phyloP scores from a whole-genome alignment of 768 basidiomycete species.

The Pleurotus tuber-regium region DNA sequence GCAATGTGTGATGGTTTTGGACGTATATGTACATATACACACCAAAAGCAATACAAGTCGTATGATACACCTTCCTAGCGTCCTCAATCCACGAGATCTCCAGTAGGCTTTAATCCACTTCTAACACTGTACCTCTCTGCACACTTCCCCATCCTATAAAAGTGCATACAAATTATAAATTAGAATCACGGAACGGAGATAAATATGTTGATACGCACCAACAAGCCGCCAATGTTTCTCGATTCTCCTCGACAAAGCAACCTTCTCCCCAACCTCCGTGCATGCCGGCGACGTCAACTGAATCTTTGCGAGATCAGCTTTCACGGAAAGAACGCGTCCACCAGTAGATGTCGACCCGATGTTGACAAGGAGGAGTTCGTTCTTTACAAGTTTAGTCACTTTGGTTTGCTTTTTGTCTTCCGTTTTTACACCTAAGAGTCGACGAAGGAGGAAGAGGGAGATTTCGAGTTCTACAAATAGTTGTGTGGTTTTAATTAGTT shows the following conservation, averaged over 20 bases:
- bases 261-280: conserved; percentile 97
- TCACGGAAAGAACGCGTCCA: conserved; percentile 90
- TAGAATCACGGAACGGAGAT: neutral
- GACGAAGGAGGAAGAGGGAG: conserved; percentile 90
- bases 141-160: conserved; percentile 69
- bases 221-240: conserved; percentile 99
- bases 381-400: conserved; percentile 86
- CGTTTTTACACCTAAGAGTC: conserved; percentile 95
- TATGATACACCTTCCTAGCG: neutral
- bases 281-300: conserved; percentile 93
- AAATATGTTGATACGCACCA: conserved; percentile 65
- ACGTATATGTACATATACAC: neutral
- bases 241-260: conserved; percentile 89
- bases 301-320: conserved; percentile 93
- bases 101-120: conserved; percentile 54
- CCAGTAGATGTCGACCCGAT: conserved; percentile 98
- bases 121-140: conserved; percentile 79
- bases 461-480: conserved; percentile 74
- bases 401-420: conserved; percentile 99
- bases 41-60: neutral
- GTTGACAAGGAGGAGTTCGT: conserved; percentile 93
- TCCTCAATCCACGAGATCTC: neutral
- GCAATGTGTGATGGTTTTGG: neutral
- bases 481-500: neutral
- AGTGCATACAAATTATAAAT: conserved; percentile 3